Evolutionary conservation across 768 basidiomycete species (phyloP).

Genomic region (Phaeolepiota aurea): DNA sequence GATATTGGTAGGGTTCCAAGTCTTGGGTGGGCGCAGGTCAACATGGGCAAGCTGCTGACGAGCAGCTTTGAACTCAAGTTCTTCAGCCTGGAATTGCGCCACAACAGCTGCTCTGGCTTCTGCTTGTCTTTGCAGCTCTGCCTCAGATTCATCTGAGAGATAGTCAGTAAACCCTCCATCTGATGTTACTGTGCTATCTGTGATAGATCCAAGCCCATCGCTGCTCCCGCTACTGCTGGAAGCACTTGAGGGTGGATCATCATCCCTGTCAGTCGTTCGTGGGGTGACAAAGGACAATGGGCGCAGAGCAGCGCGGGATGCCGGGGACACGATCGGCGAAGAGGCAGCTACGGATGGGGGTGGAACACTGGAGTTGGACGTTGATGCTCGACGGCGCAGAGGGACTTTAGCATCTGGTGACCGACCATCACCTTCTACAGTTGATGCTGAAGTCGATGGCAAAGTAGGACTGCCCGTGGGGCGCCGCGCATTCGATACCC

Average conservation of each 20-base stretch:
- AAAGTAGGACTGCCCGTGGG: slow-evolving; percentile 34
- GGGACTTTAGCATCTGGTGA: slow-evolving; percentile 12
- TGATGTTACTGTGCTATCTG: slow-evolving; percentile 73
- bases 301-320: slow-evolving; percentile 15
- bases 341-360: slow-evolving; percentile 9
- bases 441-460: slow-evolving; percentile 30
- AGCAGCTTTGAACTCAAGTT: slow-evolving; percentile 74
- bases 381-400: slow-evolving; percentile 14
- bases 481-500: slow-evolving; percentile 32
- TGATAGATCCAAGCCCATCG: slow-evolving; percentile 53
- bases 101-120: slow-evolving; percentile 70
- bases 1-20: slow-evolving; percentile 56
- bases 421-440: slow-evolving; percentile 26
- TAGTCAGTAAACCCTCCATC: slow-evolving; percentile 89
- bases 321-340: slow-evolving; percentile 7
- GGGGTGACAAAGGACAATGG: slow-evolving; percentile 19
- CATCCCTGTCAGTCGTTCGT: slow-evolving; percentile 21
- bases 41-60: slow-evolving; percentile 70
- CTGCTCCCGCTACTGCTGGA: slow-evolving; percentile 59
- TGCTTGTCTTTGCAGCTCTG: slow-evolving; percentile 78
- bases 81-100: slow-evolving; percentile 76
- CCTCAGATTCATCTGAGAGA: slow-evolving; percentile 88
- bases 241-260: slow-evolving; percentile 31
- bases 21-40: slow-evolving; percentile 68
- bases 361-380: slow-evolving; percentile 4